These are phyloP conservation scores for Mortierella sp. DNA, from an alignment of 371 early-diverging fungal species.

Conservation along the genomic window DNA sequence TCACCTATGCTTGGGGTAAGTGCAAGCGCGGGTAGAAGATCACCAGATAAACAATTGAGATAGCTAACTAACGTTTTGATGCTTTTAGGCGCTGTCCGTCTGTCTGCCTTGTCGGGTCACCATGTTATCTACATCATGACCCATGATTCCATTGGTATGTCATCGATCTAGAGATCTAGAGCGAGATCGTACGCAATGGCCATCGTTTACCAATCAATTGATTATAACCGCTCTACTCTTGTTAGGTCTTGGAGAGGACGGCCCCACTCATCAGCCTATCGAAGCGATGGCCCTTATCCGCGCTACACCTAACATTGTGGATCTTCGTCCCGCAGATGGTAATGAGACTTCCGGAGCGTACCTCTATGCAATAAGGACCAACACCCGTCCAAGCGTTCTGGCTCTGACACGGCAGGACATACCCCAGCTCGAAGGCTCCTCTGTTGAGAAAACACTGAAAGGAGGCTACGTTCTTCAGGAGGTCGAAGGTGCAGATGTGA, in stretches of 20 bases:
- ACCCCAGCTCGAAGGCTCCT: constrained; percentile 88
- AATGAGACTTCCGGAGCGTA: constrained; percentile 96
- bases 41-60: not conserved
- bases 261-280: constrained; percentile 99
- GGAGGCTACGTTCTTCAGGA: constrained; percentile 86
- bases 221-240: constrained; percentile 22
- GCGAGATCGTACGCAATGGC: no score
- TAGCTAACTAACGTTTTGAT: constrained; percentile 53
- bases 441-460: constrained; percentile 79
- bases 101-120: constrained; percentile 89
- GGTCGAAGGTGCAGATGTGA: constrained; percentile 68
- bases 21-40: not conserved
- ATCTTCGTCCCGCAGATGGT: constrained; percentile 96
- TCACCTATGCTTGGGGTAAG: constrained; percentile 43
- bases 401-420: constrained; percentile 96
- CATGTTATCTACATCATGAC: constrained; percentile 98
- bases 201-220: no score
- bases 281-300: constrained; percentile 96
- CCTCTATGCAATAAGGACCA: constrained; percentile 78
- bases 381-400: constrained; percentile 86
- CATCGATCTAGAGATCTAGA: no score
- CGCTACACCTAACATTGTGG: constrained; percentile 93
- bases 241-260: constrained; percentile 87
- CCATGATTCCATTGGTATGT: constrained; percentile 99
- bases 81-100: constrained; percentile 86